Conservation (phyloP, 345 rosid species). For the Bruguiera parviflora region DNA sequence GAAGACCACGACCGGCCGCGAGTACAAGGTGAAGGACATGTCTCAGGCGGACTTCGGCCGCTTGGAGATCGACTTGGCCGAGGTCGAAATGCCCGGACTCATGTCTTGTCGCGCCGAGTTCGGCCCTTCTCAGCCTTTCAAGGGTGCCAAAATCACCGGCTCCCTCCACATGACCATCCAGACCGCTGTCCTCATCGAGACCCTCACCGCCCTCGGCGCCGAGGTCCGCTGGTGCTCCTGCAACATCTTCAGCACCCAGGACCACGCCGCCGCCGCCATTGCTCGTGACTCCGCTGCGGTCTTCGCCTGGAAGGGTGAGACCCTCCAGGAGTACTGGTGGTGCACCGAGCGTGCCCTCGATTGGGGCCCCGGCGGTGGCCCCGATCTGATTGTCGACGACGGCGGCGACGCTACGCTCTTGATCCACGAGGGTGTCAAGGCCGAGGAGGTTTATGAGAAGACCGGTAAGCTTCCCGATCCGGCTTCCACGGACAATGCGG, state of each 20-base stretch:
- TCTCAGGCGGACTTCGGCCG: conserved; percentile 94
- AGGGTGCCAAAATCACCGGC: conserved; percentile 82
- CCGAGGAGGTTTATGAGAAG: conserved; percentile 74
- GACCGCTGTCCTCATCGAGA: conserved; percentile 86
- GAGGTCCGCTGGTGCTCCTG: conserved; percentile 95
- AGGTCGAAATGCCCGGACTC: conserved; percentile 88
- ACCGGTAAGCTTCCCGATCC: conserved; percentile 74
- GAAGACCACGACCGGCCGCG: conserved; percentile 70
- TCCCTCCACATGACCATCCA: conserved; percentile 96
- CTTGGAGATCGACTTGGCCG: conserved; percentile 75
- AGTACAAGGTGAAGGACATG: conserved; percentile 86
- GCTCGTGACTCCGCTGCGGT: conserved; percentile 91
- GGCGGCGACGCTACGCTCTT: conserved; percentile 89
- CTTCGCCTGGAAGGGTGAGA: conserved; percentile 96
- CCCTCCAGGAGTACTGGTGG: conserved; percentile 99
- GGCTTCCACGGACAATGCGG: conserved; percentile 68
- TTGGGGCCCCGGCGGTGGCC: conserved; percentile 90
- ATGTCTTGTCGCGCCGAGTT: conserved; percentile 76
- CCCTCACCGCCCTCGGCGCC: conserved; percentile 80
- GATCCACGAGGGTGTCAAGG: conserved; percentile 91
- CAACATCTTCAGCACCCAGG: conserved; percentile 94
- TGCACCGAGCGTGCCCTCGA: conserved; percentile 90
- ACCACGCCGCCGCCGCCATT: conserved; percentile 86
- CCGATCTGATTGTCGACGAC: conserved; percentile 84
- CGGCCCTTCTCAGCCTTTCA: conserved; percentile 80